Base-by-base conservation (phyloP, 495 filamentous ascomycete genomes). In the Terfezia boudieri region DNA sequence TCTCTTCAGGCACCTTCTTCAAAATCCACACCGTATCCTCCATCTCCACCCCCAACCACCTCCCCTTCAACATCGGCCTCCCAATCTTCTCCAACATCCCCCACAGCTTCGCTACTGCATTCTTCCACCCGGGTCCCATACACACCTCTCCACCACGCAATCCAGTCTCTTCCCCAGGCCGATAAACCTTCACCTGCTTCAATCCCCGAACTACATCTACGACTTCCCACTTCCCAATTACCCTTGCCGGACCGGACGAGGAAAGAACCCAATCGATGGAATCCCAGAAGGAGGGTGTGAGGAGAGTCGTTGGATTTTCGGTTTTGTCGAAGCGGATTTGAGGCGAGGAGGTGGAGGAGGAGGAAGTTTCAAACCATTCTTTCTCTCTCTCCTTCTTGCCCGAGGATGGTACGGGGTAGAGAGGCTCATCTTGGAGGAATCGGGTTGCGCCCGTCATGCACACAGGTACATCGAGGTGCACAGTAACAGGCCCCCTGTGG, bases 361-460 rank as follows among this genome's bases (percentile, higher is more conserved):
- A 14, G 14, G 36, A 37, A 20, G 23, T 53, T 20, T 59, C 56
- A 36, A 56, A 55, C 26, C 55, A 52, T 37, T 26, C 50, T 52
- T 46, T 43, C 53, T 20, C 43, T 9, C 3, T n/a, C 9, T 2
- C 14, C 43, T 48, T 48, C 20, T 48, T 48, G 9, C 2, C 36
- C 17, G 26, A 20, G 49, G 20, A 9, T 23, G 12, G 53, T 20
- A 51, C 52, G 16, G 60, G 66, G 36, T 50, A 55, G 55, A 58
- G 41, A 36, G 59, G 60, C 46, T 65, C 59, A 53, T 61, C 58
- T 58, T 86, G 75, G 14, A 84, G 72, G 63, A 99, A 99, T 9
- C 88, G 76, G 0, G 89, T 93, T 11, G 94, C 77, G 51, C 90
- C 90, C 32, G 90, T 95, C 76, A 94, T 94, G 67, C 86, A 95